These are phyloP conservation scores for Magnolia officinalis DNA, from an alignment of 164 flowering plant genomes.

Conservation along the genomic window DNA sequence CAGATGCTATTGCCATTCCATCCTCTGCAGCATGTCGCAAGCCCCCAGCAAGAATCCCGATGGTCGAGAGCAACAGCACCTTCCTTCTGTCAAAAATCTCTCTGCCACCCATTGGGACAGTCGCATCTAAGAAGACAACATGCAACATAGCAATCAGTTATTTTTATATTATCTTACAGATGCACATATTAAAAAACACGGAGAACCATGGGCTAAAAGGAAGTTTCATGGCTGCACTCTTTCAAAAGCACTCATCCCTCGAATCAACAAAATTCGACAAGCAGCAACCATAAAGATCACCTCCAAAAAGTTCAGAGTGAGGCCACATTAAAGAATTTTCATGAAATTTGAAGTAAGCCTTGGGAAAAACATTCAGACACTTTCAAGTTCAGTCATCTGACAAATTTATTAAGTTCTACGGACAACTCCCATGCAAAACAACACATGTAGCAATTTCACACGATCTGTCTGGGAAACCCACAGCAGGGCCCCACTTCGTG, in stretches of 20 bases:
- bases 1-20: slow-evolving; percentile 48
- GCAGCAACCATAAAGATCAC: no score
- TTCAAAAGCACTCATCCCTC: no score
- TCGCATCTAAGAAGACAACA: slow-evolving; percentile 3
- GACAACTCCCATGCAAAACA: not conserved
- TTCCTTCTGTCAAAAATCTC: slow-evolving; percentile 40
- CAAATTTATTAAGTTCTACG: not conserved
- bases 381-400: not conserved
- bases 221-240: not conserved
- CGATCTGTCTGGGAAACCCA: not conserved
- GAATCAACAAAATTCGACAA: not conserved
- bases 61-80: slow-evolving; percentile 31
- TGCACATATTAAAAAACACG: not conserved
- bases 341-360: not conserved
- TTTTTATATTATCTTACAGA: not conserved
- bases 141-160: not conserved
- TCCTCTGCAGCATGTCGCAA: slow-evolving; percentile 18
- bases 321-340: not conserved
- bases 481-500: not conserved
- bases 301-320: not conserved
- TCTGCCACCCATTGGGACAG: not conserved
- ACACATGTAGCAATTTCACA: not conserved
- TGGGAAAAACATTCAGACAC: no score
- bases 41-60: slow-evolving; percentile 35
- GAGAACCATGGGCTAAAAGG: not conserved